Percentiles rank a stretch among this genome's conserved stretches.
Evolutionary conservation across 2,329 filamentous ascomycete genomes (phyloP).

Genomic region (Coniochaeta hoffmannii): DNA sequence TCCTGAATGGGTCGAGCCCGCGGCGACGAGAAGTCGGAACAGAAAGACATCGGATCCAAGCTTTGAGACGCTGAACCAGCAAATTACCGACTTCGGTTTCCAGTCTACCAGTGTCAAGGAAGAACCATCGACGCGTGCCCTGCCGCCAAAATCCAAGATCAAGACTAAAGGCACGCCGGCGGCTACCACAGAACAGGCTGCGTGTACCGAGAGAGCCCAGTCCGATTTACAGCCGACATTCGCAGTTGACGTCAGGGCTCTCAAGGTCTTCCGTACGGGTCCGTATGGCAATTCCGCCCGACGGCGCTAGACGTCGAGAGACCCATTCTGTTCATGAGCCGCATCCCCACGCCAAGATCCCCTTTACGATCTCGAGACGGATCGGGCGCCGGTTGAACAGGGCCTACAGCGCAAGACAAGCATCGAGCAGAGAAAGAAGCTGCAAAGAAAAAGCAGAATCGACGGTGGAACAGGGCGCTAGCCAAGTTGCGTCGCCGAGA

Average conservation of each 20-base stretch:
- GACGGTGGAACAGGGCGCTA: too few relatives aligned
- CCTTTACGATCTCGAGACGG: neutral
- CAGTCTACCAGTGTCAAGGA: neutral
- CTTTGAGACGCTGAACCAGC: neutral
- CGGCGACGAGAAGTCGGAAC: constrained; percentile 3
- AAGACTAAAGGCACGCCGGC: neutral
- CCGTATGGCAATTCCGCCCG: neutral
- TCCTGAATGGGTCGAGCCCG: constrained; percentile 35
- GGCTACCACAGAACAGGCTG: neutral
- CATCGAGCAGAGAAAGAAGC: too few relatives aligned
- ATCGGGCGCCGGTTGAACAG: neutral
- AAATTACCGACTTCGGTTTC: neutral
- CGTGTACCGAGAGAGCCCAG: neutral
- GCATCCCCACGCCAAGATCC: neutral
- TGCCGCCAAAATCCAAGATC: neutral
- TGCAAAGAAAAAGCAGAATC: too few relatives aligned
- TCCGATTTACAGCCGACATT: constrained; percentile 9
- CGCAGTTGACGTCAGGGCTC: constrained; percentile 20
- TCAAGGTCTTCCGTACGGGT: constrained; percentile 23
- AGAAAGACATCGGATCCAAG: neutral
- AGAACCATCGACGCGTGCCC: neutral
- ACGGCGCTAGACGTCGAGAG: neutral
- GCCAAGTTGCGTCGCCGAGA: too few relatives aligned
- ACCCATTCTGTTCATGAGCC: neutral
- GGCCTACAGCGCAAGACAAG: too few relatives aligned